phyloP scores from a whole-genome alignment of 73 alveolate species.

The Paramecium biaurelia region DNA sequence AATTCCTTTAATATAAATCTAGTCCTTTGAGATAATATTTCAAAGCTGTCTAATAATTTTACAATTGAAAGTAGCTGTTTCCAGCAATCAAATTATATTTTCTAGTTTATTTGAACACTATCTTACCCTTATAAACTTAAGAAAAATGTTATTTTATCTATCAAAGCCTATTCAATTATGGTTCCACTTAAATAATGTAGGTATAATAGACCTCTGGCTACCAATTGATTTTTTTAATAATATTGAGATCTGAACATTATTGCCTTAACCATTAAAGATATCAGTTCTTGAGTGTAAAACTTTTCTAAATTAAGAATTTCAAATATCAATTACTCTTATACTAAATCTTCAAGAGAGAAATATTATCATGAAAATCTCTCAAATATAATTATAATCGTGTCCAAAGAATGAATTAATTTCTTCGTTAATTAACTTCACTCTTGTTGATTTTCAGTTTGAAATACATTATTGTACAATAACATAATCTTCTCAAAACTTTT shows the following conservation, averaged over 20 bases:
- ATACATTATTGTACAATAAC: not conserved
- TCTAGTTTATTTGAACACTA: not conserved
- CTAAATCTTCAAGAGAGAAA: not conserved
- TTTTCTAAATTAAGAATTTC: not conserved
- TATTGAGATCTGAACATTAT: not conserved
- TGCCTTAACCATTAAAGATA: not conserved
- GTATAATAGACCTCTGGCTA: not conserved
- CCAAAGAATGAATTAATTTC: not conserved
- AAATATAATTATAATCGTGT: not conserved
- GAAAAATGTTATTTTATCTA: not conserved
- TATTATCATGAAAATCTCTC: slow-evolving; percentile 39
- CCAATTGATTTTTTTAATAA: not conserved
- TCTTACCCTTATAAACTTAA: not conserved
- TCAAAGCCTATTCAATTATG: not conserved
- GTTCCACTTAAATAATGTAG: not conserved
- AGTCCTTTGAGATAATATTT: not conserved
- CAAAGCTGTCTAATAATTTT: not conserved
- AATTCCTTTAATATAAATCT: not conserved
- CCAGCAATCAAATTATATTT: not conserved
- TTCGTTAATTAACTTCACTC: not conserved
- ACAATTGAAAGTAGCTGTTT: not conserved
- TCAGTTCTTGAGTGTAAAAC: not conserved
- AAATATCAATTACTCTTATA: not conserved
- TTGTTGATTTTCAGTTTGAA: slow-evolving; percentile 16
- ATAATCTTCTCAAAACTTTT: not conserved